A percentile compares a stretch with the other conserved stretches of the same genome.
These are phyloP conservation scores for Venturia nashicola DNA, from an alignment of 2,329 filamentous ascomycete species.

Conservation along the genomic window DNA sequence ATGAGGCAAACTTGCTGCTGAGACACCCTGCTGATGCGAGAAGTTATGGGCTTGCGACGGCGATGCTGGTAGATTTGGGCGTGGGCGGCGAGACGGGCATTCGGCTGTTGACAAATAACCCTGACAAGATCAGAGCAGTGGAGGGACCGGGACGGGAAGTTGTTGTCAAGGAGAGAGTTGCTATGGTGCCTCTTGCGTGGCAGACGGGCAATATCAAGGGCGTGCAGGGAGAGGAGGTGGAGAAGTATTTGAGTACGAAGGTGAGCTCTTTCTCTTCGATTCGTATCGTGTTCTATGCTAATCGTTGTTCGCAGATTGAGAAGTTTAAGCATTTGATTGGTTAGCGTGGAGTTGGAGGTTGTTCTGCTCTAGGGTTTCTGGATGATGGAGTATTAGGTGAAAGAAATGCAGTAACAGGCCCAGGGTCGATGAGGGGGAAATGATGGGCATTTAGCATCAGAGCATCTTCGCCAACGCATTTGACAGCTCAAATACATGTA, in stretches of 20 bases:
- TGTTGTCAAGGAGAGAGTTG: conserved; percentile 75
- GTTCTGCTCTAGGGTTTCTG: not conserved
- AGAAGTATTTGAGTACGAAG: conserved; percentile 92
- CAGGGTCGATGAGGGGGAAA: no score
- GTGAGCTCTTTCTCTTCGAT: conserved; percentile 35
- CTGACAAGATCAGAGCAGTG: conserved; percentile 88
- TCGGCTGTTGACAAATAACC: conserved; percentile 85
- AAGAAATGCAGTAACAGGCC: no score
- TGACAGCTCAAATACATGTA: no score
- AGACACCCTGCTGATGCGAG: conserved; percentile 88
- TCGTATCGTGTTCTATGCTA: conserved; percentile 10
- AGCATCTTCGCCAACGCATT: no score
- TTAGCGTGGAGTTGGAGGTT: not conserved
- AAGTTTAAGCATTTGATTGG: conserved; percentile 42
- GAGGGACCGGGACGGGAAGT: conserved; percentile 86
- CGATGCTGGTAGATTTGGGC: conserved; percentile 80
- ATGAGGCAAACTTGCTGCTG: conserved; percentile 84
- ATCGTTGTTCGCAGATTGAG: conserved; percentile 28
- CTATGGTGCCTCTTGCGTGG: conserved; percentile 95
- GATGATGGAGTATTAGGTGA: no score
- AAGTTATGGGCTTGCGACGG: conserved; percentile 92
- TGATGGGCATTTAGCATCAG: no score
- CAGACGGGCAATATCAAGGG: conserved; percentile 64
- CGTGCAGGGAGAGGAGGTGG: conserved; percentile 76
- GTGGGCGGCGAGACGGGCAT: conserved; percentile 58